A percentile compares a stretch with the other conserved stretches of the same genome.
Conservation (phyloP, 1,284 basidiomycete species). For the Trametes sp. region DNA sequence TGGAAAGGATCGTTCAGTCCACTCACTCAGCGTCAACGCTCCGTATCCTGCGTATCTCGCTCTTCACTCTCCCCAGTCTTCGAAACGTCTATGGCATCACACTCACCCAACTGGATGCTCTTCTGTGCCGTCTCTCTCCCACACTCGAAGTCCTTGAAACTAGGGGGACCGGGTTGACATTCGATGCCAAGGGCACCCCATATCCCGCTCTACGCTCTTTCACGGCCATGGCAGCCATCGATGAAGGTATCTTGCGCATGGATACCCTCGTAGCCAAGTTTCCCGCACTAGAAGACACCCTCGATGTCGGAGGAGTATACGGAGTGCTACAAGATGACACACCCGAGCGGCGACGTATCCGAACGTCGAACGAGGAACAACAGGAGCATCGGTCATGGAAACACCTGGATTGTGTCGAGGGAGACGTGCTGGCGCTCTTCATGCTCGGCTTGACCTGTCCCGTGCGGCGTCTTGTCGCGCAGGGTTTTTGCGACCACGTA, state of each 20-base stretch:
- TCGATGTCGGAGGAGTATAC: background rate
- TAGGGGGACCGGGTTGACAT: background rate
- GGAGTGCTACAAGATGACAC: background rate
- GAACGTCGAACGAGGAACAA: background rate
- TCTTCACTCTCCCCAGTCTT: background rate
- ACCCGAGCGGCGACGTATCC: background rate
- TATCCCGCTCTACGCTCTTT: slow-evolving; percentile 2
- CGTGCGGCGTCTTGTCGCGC: background rate
- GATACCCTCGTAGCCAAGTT: background rate
- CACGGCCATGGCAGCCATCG: too few species aligned
- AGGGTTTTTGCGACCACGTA: background rate
- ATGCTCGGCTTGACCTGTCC: background rate
- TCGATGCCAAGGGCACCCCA: background rate
- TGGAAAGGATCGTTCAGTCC: background rate
- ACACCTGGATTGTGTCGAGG: background rate
- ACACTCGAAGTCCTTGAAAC: background rate
- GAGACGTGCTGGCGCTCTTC: background rate
- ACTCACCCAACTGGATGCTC: background rate
- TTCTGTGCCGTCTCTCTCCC: background rate
- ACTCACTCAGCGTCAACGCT: background rate
- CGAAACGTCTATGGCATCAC: background rate
- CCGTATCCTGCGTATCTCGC: background rate
- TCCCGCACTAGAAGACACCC: slow-evolving; percentile 2
- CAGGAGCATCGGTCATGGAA: background rate
- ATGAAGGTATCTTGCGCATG: too few species aligned